These are phyloP conservation scores for Ascochyta koolunga DNA, from an alignment of 2,329 filamentous ascomycete genomes.

Conservation along the genomic window DNA sequence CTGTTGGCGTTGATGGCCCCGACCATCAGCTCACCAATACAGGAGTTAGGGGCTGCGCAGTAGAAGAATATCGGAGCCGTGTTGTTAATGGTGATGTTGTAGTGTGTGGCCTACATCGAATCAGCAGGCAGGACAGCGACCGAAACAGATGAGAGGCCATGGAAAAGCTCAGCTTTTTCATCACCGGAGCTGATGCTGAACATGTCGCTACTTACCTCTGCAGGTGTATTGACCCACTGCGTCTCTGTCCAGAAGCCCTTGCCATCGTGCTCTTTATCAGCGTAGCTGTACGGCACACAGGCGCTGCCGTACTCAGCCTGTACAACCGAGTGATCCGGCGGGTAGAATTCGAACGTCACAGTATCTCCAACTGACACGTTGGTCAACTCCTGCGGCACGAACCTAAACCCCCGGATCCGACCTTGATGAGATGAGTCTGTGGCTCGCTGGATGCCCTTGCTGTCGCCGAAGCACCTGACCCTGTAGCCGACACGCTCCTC, in stretches of 20 bases:
- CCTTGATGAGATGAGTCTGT: constrained; percentile 43
- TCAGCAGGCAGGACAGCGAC: constrained; percentile 1
- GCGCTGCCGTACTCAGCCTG: constrained; percentile 48
- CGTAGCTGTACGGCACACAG: constrained; percentile 49
- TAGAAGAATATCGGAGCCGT: constrained; percentile 49
- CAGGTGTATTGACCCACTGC: constrained; percentile 29
- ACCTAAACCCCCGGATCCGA: constrained; percentile 46
- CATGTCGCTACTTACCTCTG: constrained; percentile 31
- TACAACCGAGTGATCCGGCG: constrained; percentile 52
- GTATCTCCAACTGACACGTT: constrained; percentile 49
- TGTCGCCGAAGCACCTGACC: constrained; percentile 6
- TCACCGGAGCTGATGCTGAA: background rate
- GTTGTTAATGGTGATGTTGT: constrained; percentile 44
- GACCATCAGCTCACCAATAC: constrained; percentile 71
- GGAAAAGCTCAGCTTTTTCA: background rate
- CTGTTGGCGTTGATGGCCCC: constrained; percentile 71
- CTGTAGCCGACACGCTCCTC: background rate
- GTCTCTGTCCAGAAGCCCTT: constrained; percentile 43
- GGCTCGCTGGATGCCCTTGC: constrained; percentile 28
- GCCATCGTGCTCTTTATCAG: constrained; percentile 28
- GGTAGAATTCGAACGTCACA: constrained; percentile 48
- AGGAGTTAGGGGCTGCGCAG: constrained; percentile 66
- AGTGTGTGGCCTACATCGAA: constrained; percentile 30
- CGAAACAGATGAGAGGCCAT: background rate
- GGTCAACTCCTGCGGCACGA: constrained; percentile 44